These are phyloP conservation scores for Aquilaria malaccensis DNA, from an alignment of 345 rosid species.

Conservation along the genomic window DNA sequence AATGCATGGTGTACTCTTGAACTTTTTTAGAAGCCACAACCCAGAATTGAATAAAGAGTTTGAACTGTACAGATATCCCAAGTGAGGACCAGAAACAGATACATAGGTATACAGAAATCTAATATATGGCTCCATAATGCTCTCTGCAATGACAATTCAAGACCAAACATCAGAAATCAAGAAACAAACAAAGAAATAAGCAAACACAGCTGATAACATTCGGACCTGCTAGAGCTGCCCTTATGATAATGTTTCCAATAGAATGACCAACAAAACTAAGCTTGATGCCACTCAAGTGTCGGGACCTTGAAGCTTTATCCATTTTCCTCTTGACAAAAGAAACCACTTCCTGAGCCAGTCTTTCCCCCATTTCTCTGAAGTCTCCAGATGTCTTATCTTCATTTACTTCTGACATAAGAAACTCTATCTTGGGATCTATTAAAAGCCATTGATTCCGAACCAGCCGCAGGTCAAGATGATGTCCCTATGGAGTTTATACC, in stretches of 20 bases:
- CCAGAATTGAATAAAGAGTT: conserved; percentile 94
- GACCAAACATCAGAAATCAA: background rate
- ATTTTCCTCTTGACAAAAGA: conserved; percentile 71
- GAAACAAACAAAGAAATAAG: background rate
- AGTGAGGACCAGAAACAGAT: conserved; percentile 89
- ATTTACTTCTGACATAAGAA: conserved; percentile 93
- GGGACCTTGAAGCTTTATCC: conserved; percentile 59
- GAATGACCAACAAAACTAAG: conserved; percentile 97
- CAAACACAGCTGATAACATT: background rate
- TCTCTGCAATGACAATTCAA: conserved; percentile 40
- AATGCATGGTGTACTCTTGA: conserved; percentile 82
- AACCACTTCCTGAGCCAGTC: conserved; percentile 84
- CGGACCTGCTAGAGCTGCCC: conserved; percentile 81
- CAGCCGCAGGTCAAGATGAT: conserved; percentile 93
- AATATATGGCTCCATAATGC: conserved; percentile 78
- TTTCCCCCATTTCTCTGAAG: conserved; percentile 89
- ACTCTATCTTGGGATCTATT: conserved; percentile 79
- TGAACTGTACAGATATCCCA: conserved; percentile 92
- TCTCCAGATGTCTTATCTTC: conserved; percentile 91
- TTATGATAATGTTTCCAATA: conserved; percentile 81
- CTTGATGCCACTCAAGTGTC: conserved; percentile 55
- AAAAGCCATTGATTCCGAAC: conserved; percentile 94
- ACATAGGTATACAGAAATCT: conserved; percentile 61
- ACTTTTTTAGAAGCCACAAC: conserved; percentile 85
- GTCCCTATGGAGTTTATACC: conserved; percentile 42